Conservation (phyloP, 306 rosid genomes). For the Inga laurina region DNA sequence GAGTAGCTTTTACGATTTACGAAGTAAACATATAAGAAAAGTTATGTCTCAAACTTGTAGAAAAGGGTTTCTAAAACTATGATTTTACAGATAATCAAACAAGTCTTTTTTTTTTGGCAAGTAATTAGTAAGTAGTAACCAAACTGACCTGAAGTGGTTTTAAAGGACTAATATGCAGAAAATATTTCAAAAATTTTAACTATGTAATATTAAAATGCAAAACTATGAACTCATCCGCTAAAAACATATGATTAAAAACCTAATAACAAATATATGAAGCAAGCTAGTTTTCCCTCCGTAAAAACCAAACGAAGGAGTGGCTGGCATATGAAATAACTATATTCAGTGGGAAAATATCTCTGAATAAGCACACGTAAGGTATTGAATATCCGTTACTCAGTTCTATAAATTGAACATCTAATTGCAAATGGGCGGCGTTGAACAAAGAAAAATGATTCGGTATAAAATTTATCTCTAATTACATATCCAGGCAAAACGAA, state of each 20-base stretch:
- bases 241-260: not conserved
- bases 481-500: conserved; percentile 26
- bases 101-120: too few species aligned
- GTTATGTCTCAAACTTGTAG: too few species aligned
- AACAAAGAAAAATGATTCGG: conserved; percentile 1
- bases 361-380: conserved; percentile 5
- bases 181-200: not conserved
- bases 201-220: not conserved
- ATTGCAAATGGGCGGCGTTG: conserved; percentile 1
- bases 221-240: not conserved
- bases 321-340: not conserved
- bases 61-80: too few species aligned
- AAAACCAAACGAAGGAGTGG: not conserved
- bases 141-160: not conserved
- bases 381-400: conserved; percentile 1
- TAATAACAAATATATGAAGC: not conserved
- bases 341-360: not conserved
- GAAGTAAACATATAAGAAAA: too few species aligned
- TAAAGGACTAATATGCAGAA: not conserved
- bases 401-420: conserved; percentile 9
- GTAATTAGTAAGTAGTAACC: too few species aligned
- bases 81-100: too few species aligned
- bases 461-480: conserved; percentile 6
- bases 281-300: not conserved
- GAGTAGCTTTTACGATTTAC: too few species aligned